phyloP scores from a whole-genome alignment of 768 basidiomycete species.

The Psilocybe subaeruginosa region DNA sequence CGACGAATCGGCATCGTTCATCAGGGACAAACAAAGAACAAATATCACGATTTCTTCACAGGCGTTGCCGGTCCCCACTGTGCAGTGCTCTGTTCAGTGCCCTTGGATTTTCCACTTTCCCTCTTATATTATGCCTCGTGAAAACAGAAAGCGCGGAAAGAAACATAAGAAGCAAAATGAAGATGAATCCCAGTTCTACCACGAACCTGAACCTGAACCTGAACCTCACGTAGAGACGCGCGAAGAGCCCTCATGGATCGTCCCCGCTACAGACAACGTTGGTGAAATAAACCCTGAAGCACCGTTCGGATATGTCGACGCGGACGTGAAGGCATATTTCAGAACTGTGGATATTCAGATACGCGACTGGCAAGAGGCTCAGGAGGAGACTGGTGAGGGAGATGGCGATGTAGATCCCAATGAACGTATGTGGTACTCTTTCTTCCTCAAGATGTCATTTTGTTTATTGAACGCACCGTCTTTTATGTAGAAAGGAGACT shows the following conservation, averaged over 20 bases:
- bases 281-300: conserved; percentile 60
- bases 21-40: too few relatives aligned
- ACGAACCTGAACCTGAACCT: conserved; percentile 10
- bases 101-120: not conserved
- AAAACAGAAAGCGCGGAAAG: conserved; percentile 77
- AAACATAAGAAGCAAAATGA: conserved; percentile 60
- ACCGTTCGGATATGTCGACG: conserved; percentile 89
- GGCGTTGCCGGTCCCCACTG: too few relatives aligned
- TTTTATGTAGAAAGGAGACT: conserved; percentile 60
- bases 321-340: conserved; percentile 93
- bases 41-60: too few relatives aligned
- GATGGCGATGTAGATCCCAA: conserved; percentile 62
- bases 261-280: conserved; percentile 37
- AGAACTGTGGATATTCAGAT: conserved; percentile 87
- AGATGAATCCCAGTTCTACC: conserved; percentile 23
- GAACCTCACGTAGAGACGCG: conserved; percentile 15
- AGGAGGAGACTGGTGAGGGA: conserved; percentile 36
- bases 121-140: conserved; percentile 60
- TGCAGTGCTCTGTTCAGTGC: not conserved
- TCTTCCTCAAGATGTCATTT: not conserved
- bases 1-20: too few relatives aligned
- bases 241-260: conserved; percentile 74
- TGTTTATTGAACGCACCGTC: too few relatives aligned
- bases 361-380: conserved; percentile 78
- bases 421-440: conserved; percentile 52